Conservation (phyloP, 768 basidiomycete species). For the Jaapia argillacea region DNA sequence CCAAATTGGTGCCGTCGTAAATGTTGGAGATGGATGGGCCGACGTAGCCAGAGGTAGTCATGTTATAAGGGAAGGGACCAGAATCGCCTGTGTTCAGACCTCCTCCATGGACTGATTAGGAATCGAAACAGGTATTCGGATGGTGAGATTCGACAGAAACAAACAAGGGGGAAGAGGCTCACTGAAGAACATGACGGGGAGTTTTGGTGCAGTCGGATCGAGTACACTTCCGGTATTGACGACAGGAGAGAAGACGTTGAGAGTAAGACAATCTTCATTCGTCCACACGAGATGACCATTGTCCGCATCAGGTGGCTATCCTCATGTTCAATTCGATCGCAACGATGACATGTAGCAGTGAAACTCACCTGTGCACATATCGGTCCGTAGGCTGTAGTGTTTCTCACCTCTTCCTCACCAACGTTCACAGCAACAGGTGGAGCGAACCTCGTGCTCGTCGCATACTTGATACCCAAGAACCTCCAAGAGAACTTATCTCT, state of each 20-base stretch:
- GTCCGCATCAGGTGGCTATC: conserved; percentile 10
- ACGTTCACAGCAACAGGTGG: conserved; percentile 8
- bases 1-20: conserved; percentile 15
- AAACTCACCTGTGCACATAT: conserved; percentile 12
- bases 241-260: conserved; percentile 13
- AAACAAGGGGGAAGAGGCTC: neutral
- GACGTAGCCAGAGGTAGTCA: conserved; percentile 12
- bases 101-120: conserved; percentile 11
- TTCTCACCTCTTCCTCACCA: conserved; percentile 1
- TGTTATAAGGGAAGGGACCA: conserved; percentile 13
- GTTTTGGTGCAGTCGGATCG: conserved; percentile 2
- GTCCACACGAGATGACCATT: conserved; percentile 5
- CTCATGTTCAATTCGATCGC: neutral
- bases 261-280: conserved; percentile 12
- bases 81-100: conserved; percentile 10
- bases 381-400: conserved; percentile 9
- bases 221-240: neutral
- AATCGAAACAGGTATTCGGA: neutral
- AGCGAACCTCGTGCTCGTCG: conserved; percentile 6
- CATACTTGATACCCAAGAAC: conserved; percentile 12
- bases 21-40: conserved; percentile 12
- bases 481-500: conserved; percentile 12
- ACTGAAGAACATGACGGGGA: conserved; percentile 13
- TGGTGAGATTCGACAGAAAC: too few relatives aligned
- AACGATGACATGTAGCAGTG: too few relatives aligned